Evolutionary conservation across 2,329 filamentous ascomycete species (phyloP).

Genomic region (Seiridium unicorne): DNA sequence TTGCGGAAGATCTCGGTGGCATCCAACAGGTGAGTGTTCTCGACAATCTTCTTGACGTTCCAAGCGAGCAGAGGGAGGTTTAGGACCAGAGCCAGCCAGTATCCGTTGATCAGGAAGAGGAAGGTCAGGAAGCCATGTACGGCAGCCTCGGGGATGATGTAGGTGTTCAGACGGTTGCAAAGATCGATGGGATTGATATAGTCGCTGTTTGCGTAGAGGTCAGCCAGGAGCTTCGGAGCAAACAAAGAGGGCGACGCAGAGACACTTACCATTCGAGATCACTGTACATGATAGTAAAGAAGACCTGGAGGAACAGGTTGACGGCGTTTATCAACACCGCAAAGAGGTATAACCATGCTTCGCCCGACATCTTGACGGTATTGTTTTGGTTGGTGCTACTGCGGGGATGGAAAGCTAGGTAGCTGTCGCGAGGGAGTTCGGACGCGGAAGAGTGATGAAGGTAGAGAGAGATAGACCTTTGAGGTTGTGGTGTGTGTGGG

Average conservation of each 20-base stretch:
- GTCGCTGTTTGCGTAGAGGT: constrained; percentile 60
- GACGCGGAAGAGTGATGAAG: no score
- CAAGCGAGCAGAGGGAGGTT: constrained; percentile 90
- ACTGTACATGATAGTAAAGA: constrained; percentile 99
- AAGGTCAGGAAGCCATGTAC: constrained; percentile 96
- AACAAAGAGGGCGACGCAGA: constrained; percentile 9
- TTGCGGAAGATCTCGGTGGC: constrained; percentile 99
- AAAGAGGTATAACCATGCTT: constrained; percentile 97
- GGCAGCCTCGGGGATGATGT: constrained; percentile 97
- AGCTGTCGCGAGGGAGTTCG: no score
- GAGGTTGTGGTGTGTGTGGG: not conserved
- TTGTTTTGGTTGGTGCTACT: constrained; percentile 1
- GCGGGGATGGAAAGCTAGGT: not conserved
- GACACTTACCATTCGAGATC: constrained; percentile 86
- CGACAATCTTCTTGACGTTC: constrained; percentile 97
- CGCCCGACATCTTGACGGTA: constrained; percentile 74
- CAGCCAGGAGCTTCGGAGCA: not conserved
- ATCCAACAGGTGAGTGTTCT: constrained; percentile 95
- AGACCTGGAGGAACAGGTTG: constrained; percentile 99
- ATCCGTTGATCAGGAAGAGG: constrained; percentile 96
- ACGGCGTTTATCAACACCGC: constrained; percentile 99
- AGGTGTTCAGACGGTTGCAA: constrained; percentile 99
- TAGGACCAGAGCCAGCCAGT: constrained; percentile 90
- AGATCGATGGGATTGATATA: constrained; percentile 99
- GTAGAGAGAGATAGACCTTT: not conserved